These are phyloP conservation scores for Tuber indicum DNA, from an alignment of 495 filamentous ascomycete genomes.

Conservation along the genomic window DNA sequence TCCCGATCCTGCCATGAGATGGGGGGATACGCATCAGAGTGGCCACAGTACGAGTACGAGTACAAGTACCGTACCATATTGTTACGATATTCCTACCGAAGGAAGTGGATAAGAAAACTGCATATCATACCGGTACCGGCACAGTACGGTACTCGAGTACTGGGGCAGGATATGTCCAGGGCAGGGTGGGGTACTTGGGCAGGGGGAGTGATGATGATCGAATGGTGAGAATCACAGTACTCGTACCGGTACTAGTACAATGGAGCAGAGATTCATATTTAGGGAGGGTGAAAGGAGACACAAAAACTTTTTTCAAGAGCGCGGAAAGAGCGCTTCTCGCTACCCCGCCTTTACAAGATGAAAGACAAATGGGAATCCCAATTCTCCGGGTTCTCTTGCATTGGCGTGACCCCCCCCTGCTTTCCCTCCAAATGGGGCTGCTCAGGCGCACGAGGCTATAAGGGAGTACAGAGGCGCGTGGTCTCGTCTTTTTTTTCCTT, in stretches of 20 bases:
- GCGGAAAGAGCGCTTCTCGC: slow-evolving; percentile 36
- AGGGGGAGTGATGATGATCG: neutral
- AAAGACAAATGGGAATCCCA: slow-evolving; percentile 15
- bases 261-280: neutral
- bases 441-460: slow-evolving; percentile 7
- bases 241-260: neutral
- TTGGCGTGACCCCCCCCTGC: neutral
- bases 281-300: slow-evolving; percentile 13
- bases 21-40: neutral
- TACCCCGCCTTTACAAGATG: slow-evolving; percentile 40
- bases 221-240: neutral
- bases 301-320: slow-evolving; percentile 16
- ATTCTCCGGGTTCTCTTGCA: slow-evolving; percentile 16
- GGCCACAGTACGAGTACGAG: no score
- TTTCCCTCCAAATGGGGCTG: slow-evolving; percentile 4
- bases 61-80: neutral
- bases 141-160: no score
- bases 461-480: slow-evolving; percentile 23
- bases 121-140: neutral
- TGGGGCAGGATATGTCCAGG: no score
- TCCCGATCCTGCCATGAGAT: slow-evolving; percentile 9
- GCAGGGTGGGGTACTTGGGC: neutral
- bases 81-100: neutral
- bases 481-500: slow-evolving; percentile 15
- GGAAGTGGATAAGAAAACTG: neutral